phyloP scores from a whole-genome alignment of 2,329 filamentous ascomycete species.

The Cryphonectria radicalis region DNA sequence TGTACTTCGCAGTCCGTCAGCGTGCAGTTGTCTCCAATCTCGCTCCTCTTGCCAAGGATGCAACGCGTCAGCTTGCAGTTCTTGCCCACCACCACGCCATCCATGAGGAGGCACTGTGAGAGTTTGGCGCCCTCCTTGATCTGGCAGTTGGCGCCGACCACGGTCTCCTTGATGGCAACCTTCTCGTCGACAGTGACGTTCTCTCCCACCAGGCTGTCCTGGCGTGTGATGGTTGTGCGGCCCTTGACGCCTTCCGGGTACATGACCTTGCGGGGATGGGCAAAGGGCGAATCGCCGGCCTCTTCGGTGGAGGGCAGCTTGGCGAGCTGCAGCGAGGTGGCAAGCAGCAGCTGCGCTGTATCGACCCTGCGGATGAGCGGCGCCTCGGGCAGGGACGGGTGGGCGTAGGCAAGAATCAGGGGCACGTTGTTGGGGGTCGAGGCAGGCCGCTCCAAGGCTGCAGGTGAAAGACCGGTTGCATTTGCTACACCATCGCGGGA shows the following conservation, averaged over 20 bases:
- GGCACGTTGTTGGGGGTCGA: constrained; percentile 53
- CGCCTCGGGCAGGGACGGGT: constrained; percentile 58
- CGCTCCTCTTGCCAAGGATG: constrained; percentile 79
- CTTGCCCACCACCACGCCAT: constrained; percentile 83
- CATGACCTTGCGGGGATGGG: constrained; percentile 78
- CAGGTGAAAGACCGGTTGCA: constrained; percentile 5
- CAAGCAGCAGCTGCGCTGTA: constrained; percentile 79
- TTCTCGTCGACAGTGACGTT: constrained; percentile 91
- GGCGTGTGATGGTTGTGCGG: constrained; percentile 79
- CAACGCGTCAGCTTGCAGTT: constrained; percentile 86
- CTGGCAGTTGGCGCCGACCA: constrained; percentile 85
- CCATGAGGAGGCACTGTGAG: constrained; percentile 89
- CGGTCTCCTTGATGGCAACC: constrained; percentile 87
- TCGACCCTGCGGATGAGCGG: constrained; percentile 87
- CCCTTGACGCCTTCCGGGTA: constrained; percentile 81
- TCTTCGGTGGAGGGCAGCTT: constrained; percentile 77
- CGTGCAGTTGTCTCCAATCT: constrained; percentile 80
- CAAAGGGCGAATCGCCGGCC: constrained; percentile 69
- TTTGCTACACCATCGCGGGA: constrained; percentile 10
- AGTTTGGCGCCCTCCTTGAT: constrained; percentile 86
- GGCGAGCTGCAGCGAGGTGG: constrained; percentile 82
- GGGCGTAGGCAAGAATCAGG: constrained; percentile 80
- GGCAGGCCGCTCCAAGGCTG: constrained; percentile 8
- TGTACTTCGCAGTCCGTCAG: constrained; percentile 91
- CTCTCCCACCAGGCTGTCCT: constrained; percentile 82